Base-by-base conservation (phyloP, 2,329 filamentous ascomycete species). In the Talaromyces verruculosus region DNA sequence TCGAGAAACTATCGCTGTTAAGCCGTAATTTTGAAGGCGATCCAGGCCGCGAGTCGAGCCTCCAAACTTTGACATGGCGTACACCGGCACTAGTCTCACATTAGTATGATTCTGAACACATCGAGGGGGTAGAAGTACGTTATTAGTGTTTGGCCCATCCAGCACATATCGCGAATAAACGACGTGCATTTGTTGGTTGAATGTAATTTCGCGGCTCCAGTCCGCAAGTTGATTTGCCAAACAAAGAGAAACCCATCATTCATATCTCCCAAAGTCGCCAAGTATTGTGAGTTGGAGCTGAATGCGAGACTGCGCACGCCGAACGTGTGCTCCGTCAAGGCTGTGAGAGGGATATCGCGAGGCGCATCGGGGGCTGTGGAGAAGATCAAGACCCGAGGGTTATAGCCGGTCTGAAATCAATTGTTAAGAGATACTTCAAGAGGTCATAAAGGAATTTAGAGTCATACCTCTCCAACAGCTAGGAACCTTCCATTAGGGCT, bases 161-260 rank as follows among this genome's bases (percentile, higher is more conserved):
- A 99, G 47, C 91, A 85, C 87, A 99, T 96, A 63, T 90, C 89
- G 69, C 89, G 89, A 72, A 98, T 87, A 68, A 88, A 88, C 19
- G 91, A 93, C 6, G 93, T 98, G 79, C 95, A 98, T 76, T 95
- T 92, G 78, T 98, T 98, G 83, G 86, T 97, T 75, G 84, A 94
- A 85, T 89, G 84, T 39, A 98, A 82, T 71, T 85, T 92, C 1
- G 93, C 89, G 22, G 89, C 85, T 19, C 93, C 94, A 10, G 88
- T 95, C 59, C 88, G 90, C n/a, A 89, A 81, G 72, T 96, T 93
- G 70, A 97, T 87, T 70, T 84, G 88, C 93, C 94, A 98, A 33
- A 98, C 85, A 75, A 94, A 96, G 22, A 99, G 83, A 74, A 96
- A 98, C 0, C 94, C 94, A 78, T 99, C 95, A 75, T 97, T 97